Conservation (phyloP, 2,329 filamentous ascomycete genomes). For the Diaporthe ilicicola region DNA sequence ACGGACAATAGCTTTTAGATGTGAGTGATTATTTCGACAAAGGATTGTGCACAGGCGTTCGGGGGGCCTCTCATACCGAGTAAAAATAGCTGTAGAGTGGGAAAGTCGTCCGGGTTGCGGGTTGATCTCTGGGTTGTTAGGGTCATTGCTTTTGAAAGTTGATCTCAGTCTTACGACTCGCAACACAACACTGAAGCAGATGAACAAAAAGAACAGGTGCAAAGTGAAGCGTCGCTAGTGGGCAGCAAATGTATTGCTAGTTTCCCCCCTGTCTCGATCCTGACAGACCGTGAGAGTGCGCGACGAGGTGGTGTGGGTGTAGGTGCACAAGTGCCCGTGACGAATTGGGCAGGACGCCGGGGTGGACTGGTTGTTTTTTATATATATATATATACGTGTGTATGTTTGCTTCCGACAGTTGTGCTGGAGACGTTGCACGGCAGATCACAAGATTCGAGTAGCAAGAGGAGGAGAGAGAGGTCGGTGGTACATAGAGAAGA, state of each 20-base stretch:
- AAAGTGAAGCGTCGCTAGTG: conserved; percentile 29
- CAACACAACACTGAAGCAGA: conserved; percentile 47
- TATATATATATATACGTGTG: not conserved
- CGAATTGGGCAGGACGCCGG: not conserved
- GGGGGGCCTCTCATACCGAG: conserved; percentile 68
- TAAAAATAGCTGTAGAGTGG: conserved; percentile 82
- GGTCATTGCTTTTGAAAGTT: conserved; percentile 57
- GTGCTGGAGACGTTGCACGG: not conserved
- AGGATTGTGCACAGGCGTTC: not conserved
- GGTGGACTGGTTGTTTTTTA: not conserved
- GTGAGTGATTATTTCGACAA: not conserved
- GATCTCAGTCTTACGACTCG: conserved; percentile 54
- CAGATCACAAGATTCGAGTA: not conserved
- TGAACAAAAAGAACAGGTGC: conserved; percentile 34
- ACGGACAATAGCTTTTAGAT: conserved; percentile 79
- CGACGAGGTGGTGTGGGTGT: not conserved
- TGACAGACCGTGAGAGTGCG: not conserved
- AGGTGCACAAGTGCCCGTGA: not conserved
- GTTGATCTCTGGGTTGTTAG: conserved; percentile 58
- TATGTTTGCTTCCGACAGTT: not conserved
- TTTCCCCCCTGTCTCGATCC: not conserved
- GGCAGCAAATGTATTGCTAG: not conserved
- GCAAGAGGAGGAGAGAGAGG: not conserved
- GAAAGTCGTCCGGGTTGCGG: conserved; percentile 78
- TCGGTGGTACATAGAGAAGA: not conserved